These are phyloP conservation scores for Podila epicladia DNA, from an alignment of 192 early-diverging fungal species.

Conservation along the genomic window DNA sequence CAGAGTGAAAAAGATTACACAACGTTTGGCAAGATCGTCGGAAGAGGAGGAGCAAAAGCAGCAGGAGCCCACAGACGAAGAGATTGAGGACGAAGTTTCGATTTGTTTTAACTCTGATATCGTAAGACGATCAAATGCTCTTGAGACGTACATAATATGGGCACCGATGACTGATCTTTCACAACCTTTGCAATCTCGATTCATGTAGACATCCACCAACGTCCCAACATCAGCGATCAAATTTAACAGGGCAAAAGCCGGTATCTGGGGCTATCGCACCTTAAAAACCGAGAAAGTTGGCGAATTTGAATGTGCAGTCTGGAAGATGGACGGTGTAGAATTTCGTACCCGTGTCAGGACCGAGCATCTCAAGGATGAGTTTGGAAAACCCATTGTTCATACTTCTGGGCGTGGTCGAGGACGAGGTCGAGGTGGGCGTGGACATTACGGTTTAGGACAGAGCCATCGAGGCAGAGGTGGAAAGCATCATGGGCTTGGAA, in stretches of 20 bases:
- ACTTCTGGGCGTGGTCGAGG: background rate
- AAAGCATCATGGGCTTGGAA: slow-evolving; percentile 1
- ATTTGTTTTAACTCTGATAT: slow-evolving; percentile 43
- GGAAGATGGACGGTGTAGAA: slow-evolving; percentile 52
- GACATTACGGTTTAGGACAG: background rate
- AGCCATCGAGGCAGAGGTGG: background rate
- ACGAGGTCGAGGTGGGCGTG: background rate
- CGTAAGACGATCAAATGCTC: slow-evolving; percentile 6
- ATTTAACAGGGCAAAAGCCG: slow-evolving; percentile 39
- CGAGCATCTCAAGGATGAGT: slow-evolving; percentile 40
- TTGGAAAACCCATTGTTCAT: slow-evolving; percentile 18
- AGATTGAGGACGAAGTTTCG: slow-evolving; percentile 42
- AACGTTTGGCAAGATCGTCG: slow-evolving; percentile 25
- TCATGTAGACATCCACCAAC: slow-evolving; percentile 34
- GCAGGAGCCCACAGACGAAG: slow-evolving; percentile 30
- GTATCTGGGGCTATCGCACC: slow-evolving; percentile 45
- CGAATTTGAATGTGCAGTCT: slow-evolving; percentile 47
- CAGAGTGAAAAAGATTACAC: slow-evolving; percentile 47
- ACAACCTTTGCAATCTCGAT: background rate
- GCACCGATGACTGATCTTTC: no score
- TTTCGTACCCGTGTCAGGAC: slow-evolving; percentile 45
- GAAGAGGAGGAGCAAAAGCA: slow-evolving; percentile 20
- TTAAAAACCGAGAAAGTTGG: slow-evolving; percentile 46
- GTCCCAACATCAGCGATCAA: slow-evolving; percentile 48
- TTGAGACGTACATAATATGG: no score